Conservation (phyloP, 306 rosid genomes). For the Psophocarpus tetragonolobus region DNA sequence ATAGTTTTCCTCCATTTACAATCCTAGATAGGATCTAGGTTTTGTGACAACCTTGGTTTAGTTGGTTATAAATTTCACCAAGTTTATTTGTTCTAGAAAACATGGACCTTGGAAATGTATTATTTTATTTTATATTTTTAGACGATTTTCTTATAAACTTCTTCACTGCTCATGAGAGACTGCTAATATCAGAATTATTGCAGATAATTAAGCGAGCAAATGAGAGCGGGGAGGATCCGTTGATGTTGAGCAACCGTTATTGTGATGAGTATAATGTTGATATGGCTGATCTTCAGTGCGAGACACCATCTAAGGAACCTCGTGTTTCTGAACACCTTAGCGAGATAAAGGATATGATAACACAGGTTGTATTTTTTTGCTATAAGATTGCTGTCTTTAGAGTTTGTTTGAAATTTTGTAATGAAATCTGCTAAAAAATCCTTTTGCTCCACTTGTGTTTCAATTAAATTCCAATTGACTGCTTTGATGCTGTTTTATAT, state of each 20-base stretch:
- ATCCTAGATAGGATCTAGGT: background rate
- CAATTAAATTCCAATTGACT: background rate
- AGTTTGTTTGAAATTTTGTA: background rate
- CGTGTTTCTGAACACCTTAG: constrained; percentile 90
- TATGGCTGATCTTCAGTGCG: constrained; percentile 83
- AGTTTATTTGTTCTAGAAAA: constrained; percentile 17
- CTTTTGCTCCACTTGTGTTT: background rate
- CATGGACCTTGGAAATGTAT: background rate
- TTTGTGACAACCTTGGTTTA: background rate
- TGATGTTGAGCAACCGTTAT: constrained; percentile 67
- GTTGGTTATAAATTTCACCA: constrained; percentile 13
- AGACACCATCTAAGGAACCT: constrained; percentile 78
- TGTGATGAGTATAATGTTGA: constrained; percentile 82
- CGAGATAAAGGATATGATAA: constrained; percentile 81
- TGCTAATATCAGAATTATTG: constrained; percentile 42
- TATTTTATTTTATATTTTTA: too few species aligned
- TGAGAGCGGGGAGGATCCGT: constrained; percentile 81
- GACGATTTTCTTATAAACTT: constrained; percentile 11
- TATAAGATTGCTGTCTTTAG: background rate
- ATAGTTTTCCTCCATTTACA: background rate
- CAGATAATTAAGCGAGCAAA: constrained; percentile 90
- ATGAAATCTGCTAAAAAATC: background rate
- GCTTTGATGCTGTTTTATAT: constrained; percentile 1
- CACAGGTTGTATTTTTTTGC: constrained; percentile 55
- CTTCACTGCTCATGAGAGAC: constrained; percentile 32